phyloP scores from a whole-genome alignment of 306 rosid genomes.

The Cucurbita pepo region DNA sequence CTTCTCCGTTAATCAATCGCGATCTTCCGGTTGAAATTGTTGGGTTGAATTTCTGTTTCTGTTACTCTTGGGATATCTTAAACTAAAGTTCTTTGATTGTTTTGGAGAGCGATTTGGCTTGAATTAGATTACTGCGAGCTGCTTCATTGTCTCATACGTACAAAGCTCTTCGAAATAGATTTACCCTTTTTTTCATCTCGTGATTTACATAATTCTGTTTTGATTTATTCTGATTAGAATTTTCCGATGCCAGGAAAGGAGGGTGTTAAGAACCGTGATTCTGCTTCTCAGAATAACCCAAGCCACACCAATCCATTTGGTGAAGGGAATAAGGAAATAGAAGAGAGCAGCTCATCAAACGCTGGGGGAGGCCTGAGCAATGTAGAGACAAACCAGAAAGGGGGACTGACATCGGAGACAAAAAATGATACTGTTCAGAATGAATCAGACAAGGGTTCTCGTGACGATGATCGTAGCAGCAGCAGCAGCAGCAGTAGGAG shows the following conservation, averaged over 20 bases:
- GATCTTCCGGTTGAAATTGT: neutral
- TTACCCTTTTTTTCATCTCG: neutral
- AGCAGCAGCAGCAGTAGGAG: neutral
- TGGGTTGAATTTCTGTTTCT: neutral
- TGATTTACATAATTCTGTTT: constrained; percentile 4
- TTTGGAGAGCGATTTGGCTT: neutral
- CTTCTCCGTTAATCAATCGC: neutral
- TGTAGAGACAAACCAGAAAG: constrained; percentile 13
- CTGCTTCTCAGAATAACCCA: constrained; percentile 21
- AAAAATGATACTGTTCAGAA: neutral
- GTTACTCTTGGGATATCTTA: neutral
- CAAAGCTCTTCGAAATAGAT: neutral
- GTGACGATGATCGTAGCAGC: neutral
- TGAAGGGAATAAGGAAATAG: constrained; percentile 21
- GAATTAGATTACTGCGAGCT: neutral
- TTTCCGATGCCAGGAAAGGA: constrained; percentile 38
- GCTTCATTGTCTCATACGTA: neutral
- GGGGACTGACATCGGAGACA: neutral
- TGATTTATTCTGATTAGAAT: constrained; percentile 7
- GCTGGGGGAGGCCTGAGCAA: constrained; percentile 15
- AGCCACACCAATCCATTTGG: constrained; percentile 18
- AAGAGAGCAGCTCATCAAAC: constrained; percentile 13
- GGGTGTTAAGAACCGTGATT: constrained; percentile 33
- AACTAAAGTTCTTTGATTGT: neutral
- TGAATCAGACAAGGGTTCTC: neutral